Evolutionary conservation across 805 yeast genomes (phyloP).

Genomic region (Cyberlindnera samutprakarnensis): DNA sequence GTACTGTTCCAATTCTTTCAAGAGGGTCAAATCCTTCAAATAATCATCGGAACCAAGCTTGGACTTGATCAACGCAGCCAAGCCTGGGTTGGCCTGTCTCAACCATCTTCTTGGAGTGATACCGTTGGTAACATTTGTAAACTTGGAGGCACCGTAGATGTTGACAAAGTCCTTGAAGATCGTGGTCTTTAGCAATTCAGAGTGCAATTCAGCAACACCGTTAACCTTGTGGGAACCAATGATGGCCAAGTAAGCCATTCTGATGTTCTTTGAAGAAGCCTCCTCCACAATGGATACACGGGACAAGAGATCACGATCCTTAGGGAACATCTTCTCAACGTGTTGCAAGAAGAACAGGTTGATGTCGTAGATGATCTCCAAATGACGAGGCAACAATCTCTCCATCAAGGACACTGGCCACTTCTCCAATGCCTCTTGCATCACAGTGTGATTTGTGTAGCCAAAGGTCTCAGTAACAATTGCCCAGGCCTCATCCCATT

Average conservation of each 20-base stretch:
- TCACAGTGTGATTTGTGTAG: constrained; percentile 91
- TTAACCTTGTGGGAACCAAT: constrained; percentile 90
- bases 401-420: constrained; percentile 87
- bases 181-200: constrained; percentile 82
- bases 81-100: constrained; percentile 82
- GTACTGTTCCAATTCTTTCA: constrained; percentile 59
- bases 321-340: constrained; percentile 73
- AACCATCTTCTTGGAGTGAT: constrained; percentile 96
- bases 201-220: constrained; percentile 94
- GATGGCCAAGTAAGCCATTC: constrained; percentile 90
- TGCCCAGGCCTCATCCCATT: constrained; percentile 82
- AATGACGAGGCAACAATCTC: constrained; percentile 78
- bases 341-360: constrained; percentile 69
- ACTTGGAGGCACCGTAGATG: constrained; percentile 74
- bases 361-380: constrained; percentile 84
- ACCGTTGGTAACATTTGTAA: constrained; percentile 91
- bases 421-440: constrained; percentile 91
- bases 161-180: constrained; percentile 86
- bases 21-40: constrained; percentile 56
- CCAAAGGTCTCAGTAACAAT: constrained; percentile 78
- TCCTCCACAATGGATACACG: constrained; percentile 86
- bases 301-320: constrained; percentile 50
- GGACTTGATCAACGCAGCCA: constrained; percentile 65
- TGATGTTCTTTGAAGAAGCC: constrained; percentile 67
- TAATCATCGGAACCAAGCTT: constrained; percentile 64